These are phyloP conservation scores for Sugiyamaella sp. DNA, from an alignment of 1,139 yeast species.

Conservation along the genomic window DNA sequence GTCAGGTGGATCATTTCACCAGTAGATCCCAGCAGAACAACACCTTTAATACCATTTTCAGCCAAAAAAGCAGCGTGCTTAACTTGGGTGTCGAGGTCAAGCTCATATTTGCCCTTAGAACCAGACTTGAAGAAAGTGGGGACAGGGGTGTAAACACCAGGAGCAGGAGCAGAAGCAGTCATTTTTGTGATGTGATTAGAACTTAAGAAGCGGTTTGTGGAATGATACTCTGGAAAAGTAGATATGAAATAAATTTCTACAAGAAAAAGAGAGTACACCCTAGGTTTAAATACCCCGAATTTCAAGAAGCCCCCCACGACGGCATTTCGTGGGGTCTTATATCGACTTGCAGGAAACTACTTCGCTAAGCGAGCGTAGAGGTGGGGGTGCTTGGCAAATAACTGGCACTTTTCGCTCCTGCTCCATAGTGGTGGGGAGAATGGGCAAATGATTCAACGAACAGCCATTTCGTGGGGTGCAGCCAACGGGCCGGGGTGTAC, in stretches of 20 bases:
- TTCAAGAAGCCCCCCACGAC: constrained; percentile 10
- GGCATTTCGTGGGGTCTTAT: constrained; percentile 12
- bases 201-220: neutral
- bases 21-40: constrained; percentile 53
- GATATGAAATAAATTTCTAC: neutral
- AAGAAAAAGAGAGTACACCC: neutral
- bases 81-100: constrained; percentile 50
- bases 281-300: constrained; percentile 9
- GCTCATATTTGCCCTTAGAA: constrained; percentile 39
- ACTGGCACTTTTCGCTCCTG: neutral
- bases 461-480: constrained; percentile 3
- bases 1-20: constrained; percentile 55
- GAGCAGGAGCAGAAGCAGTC: constrained; percentile 29
- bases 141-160: constrained; percentile 54
- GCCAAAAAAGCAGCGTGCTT: constrained; percentile 49
- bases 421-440: constrained; percentile 7
- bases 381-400: constrained; percentile 13
- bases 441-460: constrained; percentile 4
- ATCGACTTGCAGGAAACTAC: neutral
- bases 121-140: constrained; percentile 53
- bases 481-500: constrained; percentile 1
- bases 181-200: constrained; percentile 14
- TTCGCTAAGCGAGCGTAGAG: neutral
- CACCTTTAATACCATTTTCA: constrained; percentile 50
- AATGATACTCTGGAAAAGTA: neutral